Conservation (phyloP, 371 early-diverging fungal species). For the Zopfochytrium polystomum region DNA sequence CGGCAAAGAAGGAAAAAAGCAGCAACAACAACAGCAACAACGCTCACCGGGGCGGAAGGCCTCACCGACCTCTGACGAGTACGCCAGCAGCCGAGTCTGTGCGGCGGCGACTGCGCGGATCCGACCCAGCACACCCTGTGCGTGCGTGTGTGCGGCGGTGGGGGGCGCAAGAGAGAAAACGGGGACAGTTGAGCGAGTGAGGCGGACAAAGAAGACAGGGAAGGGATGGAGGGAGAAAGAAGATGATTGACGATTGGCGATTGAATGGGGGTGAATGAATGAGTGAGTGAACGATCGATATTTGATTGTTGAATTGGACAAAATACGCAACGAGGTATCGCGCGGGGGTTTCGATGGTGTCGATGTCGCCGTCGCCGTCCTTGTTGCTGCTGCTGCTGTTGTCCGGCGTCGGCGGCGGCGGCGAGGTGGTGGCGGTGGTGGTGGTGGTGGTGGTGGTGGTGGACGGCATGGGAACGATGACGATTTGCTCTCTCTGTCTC, state of each 20-base stretch:
- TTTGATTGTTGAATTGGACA: not conserved
- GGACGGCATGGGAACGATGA: not conserved
- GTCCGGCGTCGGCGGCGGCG: not conserved
- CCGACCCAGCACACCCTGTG: slow-evolving; percentile 45
- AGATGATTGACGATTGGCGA: too few species aligned
- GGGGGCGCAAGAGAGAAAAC: not conserved
- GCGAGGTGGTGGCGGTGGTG: not conserved
- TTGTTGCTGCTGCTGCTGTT: not conserved
- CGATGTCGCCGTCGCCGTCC: slow-evolving; percentile 8
- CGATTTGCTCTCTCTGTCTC: not conserved
- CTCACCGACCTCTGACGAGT: slow-evolving; percentile 73
- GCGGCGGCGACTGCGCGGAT: slow-evolving; percentile 56
- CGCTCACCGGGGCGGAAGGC: slow-evolving; percentile 74
- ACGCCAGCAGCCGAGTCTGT: slow-evolving; percentile 63
- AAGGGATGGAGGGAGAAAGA: too few species aligned
- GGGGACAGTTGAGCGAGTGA: too few species aligned
- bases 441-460: not conserved
- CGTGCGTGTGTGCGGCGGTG: not conserved
- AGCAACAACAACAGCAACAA: too few species aligned
- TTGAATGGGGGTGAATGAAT: not conserved
- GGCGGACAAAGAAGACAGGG: too few species aligned
- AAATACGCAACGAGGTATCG: slow-evolving; percentile 17
- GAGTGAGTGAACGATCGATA: not conserved
- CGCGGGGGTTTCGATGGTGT: slow-evolving; percentile 20
- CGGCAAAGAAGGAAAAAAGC: too few species aligned